phyloP scores from a whole-genome alignment of 495 filamentous ascomycete species.

The Tuber magnatum region DNA sequence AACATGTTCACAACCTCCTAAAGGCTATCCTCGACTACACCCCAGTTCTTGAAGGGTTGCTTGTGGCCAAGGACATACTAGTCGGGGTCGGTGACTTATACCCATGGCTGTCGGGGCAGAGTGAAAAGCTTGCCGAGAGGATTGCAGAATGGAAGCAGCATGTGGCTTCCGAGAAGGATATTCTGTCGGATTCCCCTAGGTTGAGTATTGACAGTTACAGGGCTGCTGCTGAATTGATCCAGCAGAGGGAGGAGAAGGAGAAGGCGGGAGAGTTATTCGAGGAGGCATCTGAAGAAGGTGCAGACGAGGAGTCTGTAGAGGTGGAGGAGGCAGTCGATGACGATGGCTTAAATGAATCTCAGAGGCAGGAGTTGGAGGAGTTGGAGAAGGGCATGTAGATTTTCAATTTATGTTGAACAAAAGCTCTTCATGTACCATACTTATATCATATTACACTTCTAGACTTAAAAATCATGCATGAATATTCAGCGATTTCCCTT shows the following conservation, averaged over 20 bases:
- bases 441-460: neutral
- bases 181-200: neutral
- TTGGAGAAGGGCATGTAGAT: neutral
- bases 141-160: slow-evolving; percentile 36
- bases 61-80: slow-evolving; percentile 30
- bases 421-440: neutral
- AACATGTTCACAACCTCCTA: neutral
- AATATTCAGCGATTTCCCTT: neutral
- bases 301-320: neutral
- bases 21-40: slow-evolving; percentile 22
- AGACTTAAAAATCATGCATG: neutral
- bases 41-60: slow-evolving; percentile 31
- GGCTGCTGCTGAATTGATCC: neutral
- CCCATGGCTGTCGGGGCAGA: slow-evolving; percentile 32
- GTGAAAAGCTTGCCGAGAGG: slow-evolving; percentile 32
- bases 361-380: neutral
- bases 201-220: neutral
- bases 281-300: neutral
- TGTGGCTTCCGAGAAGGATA: slow-evolving; percentile 15
- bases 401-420: neutral
- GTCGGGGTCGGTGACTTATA: slow-evolving; percentile 20
- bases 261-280: neutral
- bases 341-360: neutral
- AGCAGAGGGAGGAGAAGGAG: neutral
- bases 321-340: neutral